Evolutionary conservation across 2,329 filamentous ascomycete species (phyloP).

Genomic region (Arthroderma uncinatum): DNA sequence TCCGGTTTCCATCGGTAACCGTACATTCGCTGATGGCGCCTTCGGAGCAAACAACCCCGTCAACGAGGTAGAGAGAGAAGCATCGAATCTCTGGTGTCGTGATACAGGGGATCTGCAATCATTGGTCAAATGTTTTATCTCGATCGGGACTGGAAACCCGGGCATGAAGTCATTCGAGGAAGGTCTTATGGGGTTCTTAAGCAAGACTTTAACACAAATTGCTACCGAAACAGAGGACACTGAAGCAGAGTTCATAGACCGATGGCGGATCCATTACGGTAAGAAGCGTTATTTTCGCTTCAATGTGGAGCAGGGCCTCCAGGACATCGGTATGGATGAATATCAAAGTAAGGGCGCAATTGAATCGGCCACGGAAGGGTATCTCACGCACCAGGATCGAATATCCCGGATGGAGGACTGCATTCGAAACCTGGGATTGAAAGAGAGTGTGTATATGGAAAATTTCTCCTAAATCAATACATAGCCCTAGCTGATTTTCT

Average conservation of each 20-base stretch:
- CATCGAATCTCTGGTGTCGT: conserved; percentile 21
- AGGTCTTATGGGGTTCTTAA: conserved; percentile 11
- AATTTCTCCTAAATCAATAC: neutral
- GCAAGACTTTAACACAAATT: neutral
- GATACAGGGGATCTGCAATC: conserved; percentile 20
- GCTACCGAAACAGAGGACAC: conserved; percentile 19
- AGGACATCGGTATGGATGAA: too few relatives aligned
- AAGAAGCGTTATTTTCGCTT: conserved; percentile 18
- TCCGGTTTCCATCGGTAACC: conserved; percentile 18
- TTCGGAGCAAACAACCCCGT: conserved; percentile 28
- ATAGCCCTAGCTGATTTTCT: neutral
- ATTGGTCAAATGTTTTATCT: too few relatives aligned
- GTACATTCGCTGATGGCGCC: conserved; percentile 21
- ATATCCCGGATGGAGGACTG: conserved; percentile 17
- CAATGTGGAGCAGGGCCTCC: conserved; percentile 24
- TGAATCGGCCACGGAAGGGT: conserved; percentile 19
- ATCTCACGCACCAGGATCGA: conserved; percentile 16
- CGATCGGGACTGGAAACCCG: conserved; percentile 22
- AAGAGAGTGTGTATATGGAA: conserved; percentile 19
- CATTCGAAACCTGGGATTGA: conserved; percentile 17
- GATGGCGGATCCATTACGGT: conserved; percentile 19
- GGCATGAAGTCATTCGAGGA: conserved; percentile 17
- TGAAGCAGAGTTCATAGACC: too few relatives aligned
- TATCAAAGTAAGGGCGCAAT: conserved; percentile 13
- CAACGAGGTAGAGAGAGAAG: conserved; percentile 21